These are phyloP conservation scores for Erysimum cheiranthoides DNA, from an alignment of 345 rosid genomes.

Conservation along the genomic window DNA sequence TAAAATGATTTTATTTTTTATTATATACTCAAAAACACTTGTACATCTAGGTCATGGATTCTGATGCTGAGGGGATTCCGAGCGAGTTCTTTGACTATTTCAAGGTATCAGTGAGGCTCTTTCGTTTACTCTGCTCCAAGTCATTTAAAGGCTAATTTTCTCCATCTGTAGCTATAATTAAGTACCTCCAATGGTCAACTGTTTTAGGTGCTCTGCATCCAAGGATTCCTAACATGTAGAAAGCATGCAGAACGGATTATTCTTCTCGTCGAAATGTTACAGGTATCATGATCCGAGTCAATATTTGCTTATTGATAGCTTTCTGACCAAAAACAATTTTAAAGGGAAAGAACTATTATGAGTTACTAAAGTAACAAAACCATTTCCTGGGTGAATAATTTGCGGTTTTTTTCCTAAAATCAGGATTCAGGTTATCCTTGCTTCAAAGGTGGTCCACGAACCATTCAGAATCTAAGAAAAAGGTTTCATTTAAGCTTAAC, in stretches of 20 bases:
- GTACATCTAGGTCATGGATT: constrained; percentile 90
- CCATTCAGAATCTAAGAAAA: constrained; percentile 24
- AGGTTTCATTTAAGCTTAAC: constrained; percentile 25
- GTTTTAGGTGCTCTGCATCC: constrained; percentile 89
- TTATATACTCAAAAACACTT: constrained; percentile 3
- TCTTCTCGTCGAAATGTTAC: constrained; percentile 98
- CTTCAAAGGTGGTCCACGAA: constrained; percentile 25
- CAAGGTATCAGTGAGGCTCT: constrained; percentile 58
- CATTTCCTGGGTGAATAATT: neutral
- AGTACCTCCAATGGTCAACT: constrained; percentile 4
- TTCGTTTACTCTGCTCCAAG: neutral
- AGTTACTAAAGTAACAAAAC: neutral
- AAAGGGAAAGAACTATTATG: neutral
- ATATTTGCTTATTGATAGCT: constrained; percentile 3
- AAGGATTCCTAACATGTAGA: constrained; percentile 96
- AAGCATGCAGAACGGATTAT: constrained; percentile 97
- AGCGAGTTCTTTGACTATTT: constrained; percentile 99
- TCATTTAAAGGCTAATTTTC: neutral
- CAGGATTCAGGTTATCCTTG: constrained; percentile 9
- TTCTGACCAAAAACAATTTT: neutral
- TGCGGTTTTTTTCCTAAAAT: neutral
- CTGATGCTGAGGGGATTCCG: constrained; percentile 98
- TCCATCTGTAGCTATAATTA: neutral
- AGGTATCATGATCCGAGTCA: constrained; percentile 54
- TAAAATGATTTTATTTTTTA: neutral